A percentile compares a stretch with the other conserved stretches of the same genome.
Evolutionary conservation across 768 basidiomycete species (phyloP).

Genomic region (Kwoniella botswanensis): DNA sequence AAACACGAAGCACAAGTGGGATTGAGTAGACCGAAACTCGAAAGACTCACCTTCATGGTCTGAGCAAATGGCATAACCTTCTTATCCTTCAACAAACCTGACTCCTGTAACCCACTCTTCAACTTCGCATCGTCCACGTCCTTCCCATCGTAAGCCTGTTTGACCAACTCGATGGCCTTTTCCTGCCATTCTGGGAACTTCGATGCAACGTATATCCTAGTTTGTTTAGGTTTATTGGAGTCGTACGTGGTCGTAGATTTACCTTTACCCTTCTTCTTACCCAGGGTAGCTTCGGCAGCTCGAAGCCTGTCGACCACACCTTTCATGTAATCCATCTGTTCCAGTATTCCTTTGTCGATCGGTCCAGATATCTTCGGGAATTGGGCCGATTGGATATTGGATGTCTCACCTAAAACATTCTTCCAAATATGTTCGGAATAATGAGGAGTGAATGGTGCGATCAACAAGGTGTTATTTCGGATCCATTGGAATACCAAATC

Average conservation of each 20-base stretch:
- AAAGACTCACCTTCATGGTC: conserved; percentile 77
- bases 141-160: conserved; percentile 65
- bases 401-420: conserved; percentile 70
- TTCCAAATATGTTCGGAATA: conserved; percentile 90
- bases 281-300: conserved; percentile 76
- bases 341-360: conserved; percentile 71
- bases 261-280: conserved; percentile 76
- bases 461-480: conserved; percentile 74
- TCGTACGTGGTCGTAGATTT: conserved; percentile 71
- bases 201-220: conserved; percentile 87
- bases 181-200: conserved; percentile 95
- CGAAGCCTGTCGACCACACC: conserved; percentile 87
- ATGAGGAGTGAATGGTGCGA: conserved; percentile 89
- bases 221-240: conserved; percentile 75
- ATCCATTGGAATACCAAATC: conserved; percentile 88
- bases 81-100: conserved; percentile 92
- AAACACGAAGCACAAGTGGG: background rate
- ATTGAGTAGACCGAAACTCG: background rate
- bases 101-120: conserved; percentile 68
- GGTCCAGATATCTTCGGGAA: conserved; percentile 75
- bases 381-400: conserved; percentile 77
- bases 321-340: conserved; percentile 84
- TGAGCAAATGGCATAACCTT: conserved; percentile 93
- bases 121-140: conserved; percentile 82
- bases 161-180: conserved; percentile 73